Base-by-base conservation (phyloP, 2,329 filamentous ascomycete species). In the Monosporascus sp. region DNA sequence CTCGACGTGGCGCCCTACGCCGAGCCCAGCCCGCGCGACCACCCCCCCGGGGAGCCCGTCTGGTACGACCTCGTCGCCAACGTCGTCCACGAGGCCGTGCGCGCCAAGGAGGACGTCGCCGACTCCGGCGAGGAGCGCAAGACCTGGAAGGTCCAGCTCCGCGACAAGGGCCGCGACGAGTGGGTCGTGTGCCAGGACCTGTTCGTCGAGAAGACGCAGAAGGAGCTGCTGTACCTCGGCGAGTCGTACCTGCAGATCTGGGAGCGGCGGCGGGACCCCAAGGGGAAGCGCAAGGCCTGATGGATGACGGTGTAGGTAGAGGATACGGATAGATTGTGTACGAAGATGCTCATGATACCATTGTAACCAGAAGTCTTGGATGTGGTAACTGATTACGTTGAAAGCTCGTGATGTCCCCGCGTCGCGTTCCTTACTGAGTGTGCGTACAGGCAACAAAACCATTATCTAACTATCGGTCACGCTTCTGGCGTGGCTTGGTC, bases 161-260 rank as follows among this genome's bases (percentile, higher is more conserved):
- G 85, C 63, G 89, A 96, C 67, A 87, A 89, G 66, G 87, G 85
- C 24, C 80, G 87, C 22, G 87, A 89, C 37, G 88, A 95, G 68
- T 99, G 94, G 94, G 83, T 95, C 51, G 88, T 95, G 54, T 87
- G 92, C 52, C 94, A 99, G 75, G 94, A 99, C 74, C 69, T 99
- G 60, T 97, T 88, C 68, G 93, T 99, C 7, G 89, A 97, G 68
- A 86, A 87, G 71, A 88, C 94, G 20, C 88, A 93, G 71, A 89
- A 84, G 58, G 93, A 99, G 76, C 81, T 96, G 63, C 70, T 99
- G 60, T 96, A 96, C 66, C 87, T 95, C 0, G 91, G 93, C 50
- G 94, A 99, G 78, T 89, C 89, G 52, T 97, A 97, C 76, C 73
- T 97, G 54, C 95, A 97, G 81, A 84, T 99, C 45, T 97, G 94